phyloP scores from a whole-genome alignment of 441 rosid species.

The Corymbia calophylla region DNA sequence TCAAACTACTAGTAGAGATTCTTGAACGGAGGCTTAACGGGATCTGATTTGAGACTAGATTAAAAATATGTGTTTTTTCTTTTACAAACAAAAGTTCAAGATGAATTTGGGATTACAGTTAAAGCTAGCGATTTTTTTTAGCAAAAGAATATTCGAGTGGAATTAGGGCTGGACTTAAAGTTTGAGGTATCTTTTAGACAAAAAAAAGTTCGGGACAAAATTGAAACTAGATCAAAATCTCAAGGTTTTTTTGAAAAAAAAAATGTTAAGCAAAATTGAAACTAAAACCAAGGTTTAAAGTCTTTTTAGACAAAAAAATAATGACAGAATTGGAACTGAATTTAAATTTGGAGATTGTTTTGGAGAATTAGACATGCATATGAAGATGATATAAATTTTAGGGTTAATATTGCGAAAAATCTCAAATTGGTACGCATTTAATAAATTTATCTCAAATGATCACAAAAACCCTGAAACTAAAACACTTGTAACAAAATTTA shows the following conservation, averaged over 20 bases:
- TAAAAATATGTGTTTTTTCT: background rate
- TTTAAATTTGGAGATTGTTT: background rate
- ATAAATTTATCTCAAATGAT: too few species aligned
- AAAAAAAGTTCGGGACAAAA: background rate
- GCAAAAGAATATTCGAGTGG: accelerated
- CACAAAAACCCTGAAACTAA: too few species aligned
- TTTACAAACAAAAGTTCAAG: accelerated
- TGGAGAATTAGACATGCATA: background rate
- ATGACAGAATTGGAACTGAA: background rate
- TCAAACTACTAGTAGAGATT: background rate
- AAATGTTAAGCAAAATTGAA: too few species aligned
- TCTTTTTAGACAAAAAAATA: too few species aligned
- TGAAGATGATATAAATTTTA: too few species aligned
- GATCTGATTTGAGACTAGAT: background rate
- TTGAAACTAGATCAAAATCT: too few species aligned
- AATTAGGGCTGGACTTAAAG: background rate
- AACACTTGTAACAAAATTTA: too few species aligned
- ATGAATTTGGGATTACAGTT: accelerated
- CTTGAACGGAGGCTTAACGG: accelerated
- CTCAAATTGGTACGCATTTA: too few species aligned
- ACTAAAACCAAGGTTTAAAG: too few species aligned
- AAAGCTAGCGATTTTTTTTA: background rate
- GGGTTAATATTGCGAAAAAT: too few species aligned
- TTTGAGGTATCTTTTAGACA: too few species aligned
- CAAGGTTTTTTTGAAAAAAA: too few species aligned